Evolutionary conservation across 23 red algal genomes (phyloP), one percentile per base, ranked within the genome.

Genomic region (Gracilaria vermiculophylla): DNA sequence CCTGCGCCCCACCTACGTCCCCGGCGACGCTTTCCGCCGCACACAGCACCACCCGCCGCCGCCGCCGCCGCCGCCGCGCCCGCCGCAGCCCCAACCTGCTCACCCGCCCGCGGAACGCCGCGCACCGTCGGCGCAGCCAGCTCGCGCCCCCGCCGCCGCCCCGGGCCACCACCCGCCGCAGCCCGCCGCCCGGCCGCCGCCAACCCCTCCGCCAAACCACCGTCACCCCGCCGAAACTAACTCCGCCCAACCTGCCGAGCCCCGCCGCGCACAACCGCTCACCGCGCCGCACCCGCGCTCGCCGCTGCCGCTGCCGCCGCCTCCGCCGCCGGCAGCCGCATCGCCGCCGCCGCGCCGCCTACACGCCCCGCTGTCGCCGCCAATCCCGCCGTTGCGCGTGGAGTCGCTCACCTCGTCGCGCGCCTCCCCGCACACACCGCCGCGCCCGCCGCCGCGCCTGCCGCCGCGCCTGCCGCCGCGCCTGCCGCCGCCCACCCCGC

Each of bases 11-110:
- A 3, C 44, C 39, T 73, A 73, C 23, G 24, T 35, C 12, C 67
- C 67, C 10, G 67, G 67, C 67, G 67, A 47, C 25, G 67, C 67
- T 13, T 73, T 73, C 67, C 67, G 67, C 17, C 67, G 64, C 39
- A 33, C 33, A 17, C 61, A 11, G 28, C 27, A 6, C 55, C 41
- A 14, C 23, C 75, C 75, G 49, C 21, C 42, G 53, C 49, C 49
- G 34, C 69, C 69, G 69, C 42, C 36, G 42, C 69, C 24, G 41
- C 69, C 35, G 41, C 69, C 69, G 41, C 69, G 11, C 24, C 48
- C 35, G 41, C 69, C 69, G 41, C 69, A 8, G 17, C 69, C 25
- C 24, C 69, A 29, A 28, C 29, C 69, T 44, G 17, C 28, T 13
- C 20, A 29, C 25, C 24, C 48, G 14, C 28, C 58, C 58, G 58